Base-by-base conservation (phyloP, 371 early-diverging fungal genomes). In the Chytridiales sp. region DNA sequence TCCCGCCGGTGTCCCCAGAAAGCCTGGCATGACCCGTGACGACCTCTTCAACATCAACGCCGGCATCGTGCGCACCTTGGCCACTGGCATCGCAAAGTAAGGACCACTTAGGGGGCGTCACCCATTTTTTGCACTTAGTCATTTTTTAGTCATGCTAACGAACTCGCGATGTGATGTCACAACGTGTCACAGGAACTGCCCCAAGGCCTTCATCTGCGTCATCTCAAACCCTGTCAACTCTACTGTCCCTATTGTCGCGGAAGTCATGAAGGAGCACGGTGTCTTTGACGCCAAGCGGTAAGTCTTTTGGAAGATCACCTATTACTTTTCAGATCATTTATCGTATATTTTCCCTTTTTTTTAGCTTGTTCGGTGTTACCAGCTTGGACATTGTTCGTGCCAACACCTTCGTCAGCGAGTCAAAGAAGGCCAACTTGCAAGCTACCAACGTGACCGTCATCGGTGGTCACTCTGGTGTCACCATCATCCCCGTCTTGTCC, bases 191-290 rank as follows among this genome's bases (percentile, higher is more conserved):
- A 74, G 85, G 73, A 62, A 83, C 84, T 93, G 90, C 83, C 99
- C 99, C 70, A 85, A 93, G 72, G 99, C 99, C 66, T 85, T 88
- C 83, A 73, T 95, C 76, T 81, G 90, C 56, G 85, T 98, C 81
- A 98, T 98, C 79, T 90, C 97, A 73, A 98, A 98, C 92, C 99
- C 99, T 44, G 99, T 98, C 79, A 98, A 98, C 90, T 96, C 97
- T 35, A 98, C 97, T 59, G 96, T 98, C 48, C 97, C 99, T 60
- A 97, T 98, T 72, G 90, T 92, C 66, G 90, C 95, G 56, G 97
- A 98, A 82, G 91, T 91, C 62, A 82, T 94, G 79, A 95, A 95
- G 87, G 87, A 91, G 85, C 83, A 82, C 72, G 87, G 87, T 69
- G 92, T 92, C 68, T 95, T 87, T 68, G 90, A 96, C 81, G 91